Evolutionary conservation across 2,329 filamentous ascomycete species (phyloP).

Genomic region (Penicillium janthinellum): DNA sequence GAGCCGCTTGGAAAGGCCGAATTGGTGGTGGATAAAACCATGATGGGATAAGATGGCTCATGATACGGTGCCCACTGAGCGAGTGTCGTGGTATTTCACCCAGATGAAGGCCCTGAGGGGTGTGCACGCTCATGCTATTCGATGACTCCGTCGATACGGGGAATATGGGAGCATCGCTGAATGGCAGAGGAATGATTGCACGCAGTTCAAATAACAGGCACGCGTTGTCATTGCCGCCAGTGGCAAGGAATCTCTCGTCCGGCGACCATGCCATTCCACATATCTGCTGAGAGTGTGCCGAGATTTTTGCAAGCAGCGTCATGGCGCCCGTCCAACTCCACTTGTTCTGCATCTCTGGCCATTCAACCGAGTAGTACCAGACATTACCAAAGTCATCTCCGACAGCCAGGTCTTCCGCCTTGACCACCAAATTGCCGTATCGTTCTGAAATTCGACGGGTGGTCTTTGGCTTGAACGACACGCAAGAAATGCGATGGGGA

Average conservation of each 20-base stretch:
- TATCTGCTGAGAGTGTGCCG: slow-evolving; percentile 82
- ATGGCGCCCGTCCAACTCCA: slow-evolving; percentile 77
- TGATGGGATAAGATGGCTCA: slow-evolving; percentile 31
- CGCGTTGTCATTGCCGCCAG: slow-evolving; percentile 88
- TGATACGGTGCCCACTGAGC: slow-evolving; percentile 26
- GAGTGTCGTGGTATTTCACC: slow-evolving; percentile 24
- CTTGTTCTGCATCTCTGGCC: slow-evolving; percentile 61
- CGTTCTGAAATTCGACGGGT: slow-evolving; percentile 54
- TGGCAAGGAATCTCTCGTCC: slow-evolving; percentile 75
- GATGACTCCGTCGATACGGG: slow-evolving; percentile 13
- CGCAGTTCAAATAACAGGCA: slow-evolving; percentile 78
- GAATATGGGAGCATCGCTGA: slow-evolving; percentile 11
- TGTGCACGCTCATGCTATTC: slow-evolving; percentile 16
- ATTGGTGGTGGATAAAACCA: slow-evolving; percentile 26
- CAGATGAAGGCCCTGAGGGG: slow-evolving; percentile 27
- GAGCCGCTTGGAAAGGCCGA: slow-evolving; percentile 20
- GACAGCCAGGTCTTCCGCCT: slow-evolving; percentile 81
- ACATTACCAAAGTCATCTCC: slow-evolving; percentile 81
- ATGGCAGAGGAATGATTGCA: slow-evolving; percentile 49
- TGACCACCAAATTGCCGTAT: slow-evolving; percentile 53
- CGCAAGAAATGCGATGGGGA: slow-evolving; percentile 71
- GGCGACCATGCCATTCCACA: slow-evolving; percentile 89
- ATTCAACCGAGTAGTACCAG: slow-evolving; percentile 89
- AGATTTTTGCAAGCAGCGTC: slow-evolving; percentile 74
- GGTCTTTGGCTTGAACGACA: slow-evolving; percentile 74